These are phyloP conservation scores for Puccinia coronata DNA, from an alignment of 1,284 basidiomycete species.

Conservation along the genomic window DNA sequence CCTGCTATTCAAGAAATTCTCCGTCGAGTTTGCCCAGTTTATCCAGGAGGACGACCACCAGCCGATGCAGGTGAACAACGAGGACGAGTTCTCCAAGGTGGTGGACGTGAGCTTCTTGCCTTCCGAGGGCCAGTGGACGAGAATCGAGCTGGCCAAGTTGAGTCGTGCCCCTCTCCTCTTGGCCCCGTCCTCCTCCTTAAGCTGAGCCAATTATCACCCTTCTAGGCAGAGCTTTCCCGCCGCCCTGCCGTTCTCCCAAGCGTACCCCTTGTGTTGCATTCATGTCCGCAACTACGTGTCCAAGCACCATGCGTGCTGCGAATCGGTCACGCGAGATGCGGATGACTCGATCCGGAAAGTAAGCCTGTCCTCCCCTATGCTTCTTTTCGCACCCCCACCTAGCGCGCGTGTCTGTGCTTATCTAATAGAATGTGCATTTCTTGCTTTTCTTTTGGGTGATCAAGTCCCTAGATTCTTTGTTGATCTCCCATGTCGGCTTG, in stretches of 20 bases:
- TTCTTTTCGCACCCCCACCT: not conserved
- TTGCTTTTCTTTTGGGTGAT: not conserved
- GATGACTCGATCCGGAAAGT: slow-evolving; percentile 88
- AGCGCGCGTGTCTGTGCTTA: not conserved
- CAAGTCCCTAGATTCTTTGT: too few species aligned
- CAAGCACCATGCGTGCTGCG: slow-evolving; percentile 97
- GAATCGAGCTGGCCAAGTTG: slow-evolving; percentile 52
- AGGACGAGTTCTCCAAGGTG: too few species aligned
- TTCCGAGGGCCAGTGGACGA: slow-evolving; percentile 62
- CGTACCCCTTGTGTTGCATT: too few species aligned
- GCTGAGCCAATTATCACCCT: slow-evolving; percentile 55
- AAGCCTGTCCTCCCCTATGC: slow-evolving; percentile 47
- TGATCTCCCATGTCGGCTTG: too few species aligned
- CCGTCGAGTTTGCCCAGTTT: slow-evolving; percentile 79
- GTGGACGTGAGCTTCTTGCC: slow-evolving; percentile 82
- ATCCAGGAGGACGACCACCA: slow-evolving; percentile 84
- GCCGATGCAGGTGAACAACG: too few species aligned
- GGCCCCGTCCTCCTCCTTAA: slow-evolving; percentile 3
- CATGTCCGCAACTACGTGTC: slow-evolving; percentile 90
- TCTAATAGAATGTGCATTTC: not conserved
- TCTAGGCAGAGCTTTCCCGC: too few species aligned
- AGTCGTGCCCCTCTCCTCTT: slow-evolving; percentile 3
- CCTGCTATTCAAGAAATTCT: slow-evolving; percentile 79
- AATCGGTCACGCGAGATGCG: too few species aligned
- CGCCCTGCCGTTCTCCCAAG: too few species aligned